Evolutionary conservation across 805 yeast genomes (phyloP).

Genomic region (Suhomyces prunicola): DNA sequence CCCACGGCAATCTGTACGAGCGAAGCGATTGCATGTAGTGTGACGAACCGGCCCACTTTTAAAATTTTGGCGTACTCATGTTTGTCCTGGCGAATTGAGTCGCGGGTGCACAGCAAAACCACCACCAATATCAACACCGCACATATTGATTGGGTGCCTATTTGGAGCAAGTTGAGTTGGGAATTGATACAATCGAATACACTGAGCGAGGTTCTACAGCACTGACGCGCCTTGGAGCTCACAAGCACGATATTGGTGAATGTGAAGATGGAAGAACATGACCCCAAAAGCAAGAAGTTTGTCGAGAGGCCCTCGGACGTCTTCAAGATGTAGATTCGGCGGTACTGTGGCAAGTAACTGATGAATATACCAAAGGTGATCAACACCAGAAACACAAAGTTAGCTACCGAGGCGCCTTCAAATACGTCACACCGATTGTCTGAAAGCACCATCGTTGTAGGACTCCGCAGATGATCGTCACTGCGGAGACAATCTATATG

Average conservation of each 20-base stretch:
- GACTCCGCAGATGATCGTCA: background rate
- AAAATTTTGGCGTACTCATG: constrained; percentile 42
- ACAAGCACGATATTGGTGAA: constrained; percentile 63
- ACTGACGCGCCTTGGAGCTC: constrained; percentile 56
- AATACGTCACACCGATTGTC: constrained; percentile 36
- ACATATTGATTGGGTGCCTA: constrained; percentile 58
- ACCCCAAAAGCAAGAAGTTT: constrained; percentile 65
- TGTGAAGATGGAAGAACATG: constrained; percentile 65
- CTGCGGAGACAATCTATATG: background rate
- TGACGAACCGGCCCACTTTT: constrained; percentile 39
- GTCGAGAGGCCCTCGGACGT: constrained; percentile 81
- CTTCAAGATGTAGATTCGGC: constrained; percentile 51
- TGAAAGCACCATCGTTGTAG: background rate
- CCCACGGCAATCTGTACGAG: constrained; percentile 34
- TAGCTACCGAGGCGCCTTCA: constrained; percentile 48
- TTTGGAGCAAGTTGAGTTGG: constrained; percentile 64
- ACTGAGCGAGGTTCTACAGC: constrained; percentile 49
- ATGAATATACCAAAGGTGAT: constrained; percentile 65
- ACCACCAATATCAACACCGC: constrained; percentile 56
- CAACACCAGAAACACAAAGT: constrained; percentile 47
- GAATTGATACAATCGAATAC: constrained; percentile 63
- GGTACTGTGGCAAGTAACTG: constrained; percentile 76
- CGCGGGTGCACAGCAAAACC: constrained; percentile 47
- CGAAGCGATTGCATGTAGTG: constrained; percentile 33
- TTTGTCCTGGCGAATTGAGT: constrained; percentile 46